Base-by-base conservation (phyloP, 1,284 basidiomycete genomes). In the Sanghuangporus weigelae region DNA sequence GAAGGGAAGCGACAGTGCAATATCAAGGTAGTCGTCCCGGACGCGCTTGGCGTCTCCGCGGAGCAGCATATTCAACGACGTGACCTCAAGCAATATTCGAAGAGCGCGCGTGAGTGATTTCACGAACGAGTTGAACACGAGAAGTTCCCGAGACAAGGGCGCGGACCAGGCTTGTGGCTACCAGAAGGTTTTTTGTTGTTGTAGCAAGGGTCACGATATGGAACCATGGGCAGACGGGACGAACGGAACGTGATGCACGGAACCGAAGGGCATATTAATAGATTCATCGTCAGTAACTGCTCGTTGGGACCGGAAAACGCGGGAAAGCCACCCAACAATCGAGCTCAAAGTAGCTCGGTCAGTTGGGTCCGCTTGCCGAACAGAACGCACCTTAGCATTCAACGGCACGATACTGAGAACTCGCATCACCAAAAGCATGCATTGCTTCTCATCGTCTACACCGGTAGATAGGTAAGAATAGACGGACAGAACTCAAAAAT, bases 101-200 rank as follows among this genome's bases (percentile, higher is more conserved):
- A 99, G 81, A 31, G 95, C 91, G 67, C 96, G 89, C 62, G 93
- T 90, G 66, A 98, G 82, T 42, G 93, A 89, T 64, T 93, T 89
- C 69, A 96, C 87, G 74, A 99, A 99, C 54, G 95, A 95, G 80
- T 98, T 99, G 85, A 99, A 99, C 59, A 97, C 95, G 57, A 99
- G 81, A 67, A 99, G 79, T 76, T 99, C 97, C 61, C 96, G 88
- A 69, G 95, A 98, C 61, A 99, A 79, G 51, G 96, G 96, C 31
- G 96, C 96, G 36, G 89, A 90, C 95, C 95, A 98, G 69, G 91
- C 85, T 73, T 90, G 87, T 26, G 87, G 68, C 92, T 93, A 68
- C 64, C 26, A 31, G 26, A 31, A 31, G 26, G 26, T 31, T 31
- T 31, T 31, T 31, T 16, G 10, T n/a, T 54, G n/a, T 26, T 39